A percentile compares a stretch with the other conserved stretches of the same genome.
Conservation (phyloP, 805 yeast species). For the Zygosaccharomyces kombuchaensis region DNA sequence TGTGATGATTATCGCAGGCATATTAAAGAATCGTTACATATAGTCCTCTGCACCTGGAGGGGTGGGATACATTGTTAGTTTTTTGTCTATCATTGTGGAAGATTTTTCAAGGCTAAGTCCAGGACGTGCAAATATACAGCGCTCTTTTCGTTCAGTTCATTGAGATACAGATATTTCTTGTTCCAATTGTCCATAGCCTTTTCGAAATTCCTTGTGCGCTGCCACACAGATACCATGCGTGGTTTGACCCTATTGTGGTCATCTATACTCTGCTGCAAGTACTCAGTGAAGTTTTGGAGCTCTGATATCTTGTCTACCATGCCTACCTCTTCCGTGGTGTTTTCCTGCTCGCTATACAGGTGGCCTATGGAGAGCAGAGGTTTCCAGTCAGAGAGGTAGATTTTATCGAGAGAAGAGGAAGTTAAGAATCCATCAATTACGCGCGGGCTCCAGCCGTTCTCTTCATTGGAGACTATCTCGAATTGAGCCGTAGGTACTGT, state of each 20-base stretch:
- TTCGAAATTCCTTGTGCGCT: slow-evolving; percentile 22
- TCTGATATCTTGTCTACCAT: slow-evolving; percentile 11
- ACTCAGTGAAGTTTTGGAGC: slow-evolving; percentile 39
- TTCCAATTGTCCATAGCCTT: slow-evolving; percentile 42
- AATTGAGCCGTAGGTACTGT: slow-evolving; percentile 69
- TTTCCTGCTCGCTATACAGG: slow-evolving; percentile 21
- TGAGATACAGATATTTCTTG: slow-evolving; percentile 37
- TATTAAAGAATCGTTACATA: background rate
- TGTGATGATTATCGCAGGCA: background rate
- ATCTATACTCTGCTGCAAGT: slow-evolving; percentile 39
- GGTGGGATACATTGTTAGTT: background rate
- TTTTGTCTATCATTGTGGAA: background rate
- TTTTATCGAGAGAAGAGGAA: background rate
- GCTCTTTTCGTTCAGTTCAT: slow-evolving; percentile 36
- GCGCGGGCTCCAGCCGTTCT: slow-evolving; percentile 67
- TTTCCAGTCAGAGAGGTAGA: slow-evolving; percentile 18
- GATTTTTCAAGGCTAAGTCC: slow-evolving; percentile 22
- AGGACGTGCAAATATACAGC: slow-evolving; percentile 34
- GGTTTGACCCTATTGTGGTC: slow-evolving; percentile 42
- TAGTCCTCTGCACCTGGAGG: background rate
- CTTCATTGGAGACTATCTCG: slow-evolving; percentile 65
- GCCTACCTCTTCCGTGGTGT: slow-evolving; percentile 8
- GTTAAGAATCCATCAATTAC: slow-evolving; percentile 12
- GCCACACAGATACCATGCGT: slow-evolving; percentile 38
- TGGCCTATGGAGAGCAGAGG: slow-evolving; percentile 23